Percentiles rank a stretch among this genome's conserved stretches.
Evolutionary conservation across 2,329 filamentous ascomycete genomes (phyloP).

Genomic region (Aschersonia sp.): DNA sequence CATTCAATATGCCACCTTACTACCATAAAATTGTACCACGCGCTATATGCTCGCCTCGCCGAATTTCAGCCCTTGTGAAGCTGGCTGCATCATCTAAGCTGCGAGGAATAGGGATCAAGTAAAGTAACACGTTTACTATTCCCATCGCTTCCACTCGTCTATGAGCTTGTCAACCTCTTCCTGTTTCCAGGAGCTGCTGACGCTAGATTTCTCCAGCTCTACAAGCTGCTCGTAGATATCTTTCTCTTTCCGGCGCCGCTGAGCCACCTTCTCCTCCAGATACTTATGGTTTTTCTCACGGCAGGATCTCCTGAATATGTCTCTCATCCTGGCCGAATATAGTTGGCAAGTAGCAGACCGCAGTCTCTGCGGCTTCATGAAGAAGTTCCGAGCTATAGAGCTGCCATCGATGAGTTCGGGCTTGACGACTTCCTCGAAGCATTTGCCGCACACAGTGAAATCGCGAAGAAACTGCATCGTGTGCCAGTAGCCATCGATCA

Average conservation of each 20-base stretch:
- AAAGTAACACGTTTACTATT: constrained; percentile 19
- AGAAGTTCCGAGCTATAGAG: constrained; percentile 51
- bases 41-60: too few species aligned
- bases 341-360: constrained; percentile 55
- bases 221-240: constrained; percentile 41
- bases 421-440: constrained; percentile 67
- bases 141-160: constrained; percentile 42
- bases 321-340: constrained; percentile 67
- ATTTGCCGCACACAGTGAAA: constrained; percentile 77
- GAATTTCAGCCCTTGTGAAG: too few species aligned
- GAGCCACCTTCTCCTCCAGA: constrained; percentile 40
- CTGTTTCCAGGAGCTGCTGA: constrained; percentile 22
- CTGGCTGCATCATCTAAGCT: too few species aligned
- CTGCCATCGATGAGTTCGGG: constrained; percentile 42
- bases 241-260: constrained; percentile 44
- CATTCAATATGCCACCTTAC: too few species aligned
- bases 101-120: too few species aligned
- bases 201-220: constrained; percentile 21
- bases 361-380: constrained; percentile 41
- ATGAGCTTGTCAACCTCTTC: constrained; percentile 32
- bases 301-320: constrained; percentile 54
- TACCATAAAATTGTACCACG: too few species aligned
- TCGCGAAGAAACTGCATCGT: constrained; percentile 61
- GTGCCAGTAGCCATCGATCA: constrained; percentile 58
- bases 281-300: constrained; percentile 51